Conservation (phyloP, 768 basidiomycete species). For the Pulveroboletus sp. region DNA sequence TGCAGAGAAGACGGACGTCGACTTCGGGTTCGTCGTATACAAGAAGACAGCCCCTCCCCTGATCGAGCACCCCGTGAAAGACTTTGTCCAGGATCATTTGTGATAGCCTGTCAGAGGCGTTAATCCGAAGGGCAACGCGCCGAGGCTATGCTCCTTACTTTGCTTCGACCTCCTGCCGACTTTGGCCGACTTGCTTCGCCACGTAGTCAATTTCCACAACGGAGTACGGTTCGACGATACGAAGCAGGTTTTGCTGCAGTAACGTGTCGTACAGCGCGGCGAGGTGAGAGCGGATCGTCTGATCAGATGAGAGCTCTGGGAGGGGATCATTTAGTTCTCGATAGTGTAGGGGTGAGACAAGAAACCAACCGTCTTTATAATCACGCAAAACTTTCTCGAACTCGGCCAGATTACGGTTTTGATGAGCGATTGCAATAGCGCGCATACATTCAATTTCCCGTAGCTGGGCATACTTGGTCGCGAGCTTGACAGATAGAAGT, state of each 20-base stretch:
- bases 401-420: conserved; percentile 81
- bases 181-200: conserved; percentile 81
- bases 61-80: conserved; percentile 93
- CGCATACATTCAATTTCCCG: conserved; percentile 95
- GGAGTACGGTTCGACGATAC: conserved; percentile 95
- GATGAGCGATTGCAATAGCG: conserved; percentile 89
- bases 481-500: conserved; percentile 81
- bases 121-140: background rate
- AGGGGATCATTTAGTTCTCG: background rate
- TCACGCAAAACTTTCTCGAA: conserved; percentile 86
- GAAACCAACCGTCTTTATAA: conserved; percentile 66
- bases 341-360: background rate
- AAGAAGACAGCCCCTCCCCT: conserved; percentile 85
- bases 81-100: conserved; percentile 99
- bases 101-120: conserved; percentile 55
- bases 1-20: conserved; percentile 55
- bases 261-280: conserved; percentile 93
- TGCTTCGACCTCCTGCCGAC: conserved; percentile 80
- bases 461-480: conserved; percentile 79
- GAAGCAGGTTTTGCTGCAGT: conserved; percentile 89
- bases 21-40: conserved; percentile 85
- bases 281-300: conserved; percentile 92
- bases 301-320: conserved; percentile 89
- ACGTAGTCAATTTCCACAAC: conserved; percentile 89
- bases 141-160: conserved; percentile 52